Evolutionary conservation across 495 filamentous ascomycete genomes (phyloP), one percentile per base, ranked within the genome.

Genomic region (Talaromyces ruber): DNA sequence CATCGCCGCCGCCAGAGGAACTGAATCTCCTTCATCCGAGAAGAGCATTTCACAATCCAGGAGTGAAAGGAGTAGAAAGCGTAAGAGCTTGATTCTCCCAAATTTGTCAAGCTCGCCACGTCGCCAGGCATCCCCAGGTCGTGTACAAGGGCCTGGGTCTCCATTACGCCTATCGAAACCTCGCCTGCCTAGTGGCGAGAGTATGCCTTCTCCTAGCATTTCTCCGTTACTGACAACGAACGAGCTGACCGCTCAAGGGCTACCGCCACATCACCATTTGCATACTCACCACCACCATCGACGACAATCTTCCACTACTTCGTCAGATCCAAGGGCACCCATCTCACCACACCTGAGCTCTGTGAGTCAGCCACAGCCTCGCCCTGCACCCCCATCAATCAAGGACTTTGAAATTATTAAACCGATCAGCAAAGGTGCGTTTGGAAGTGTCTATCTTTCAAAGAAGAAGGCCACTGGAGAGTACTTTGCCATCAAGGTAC

Each of bases 391-490:
- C 3, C 89, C 92, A 24, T 98, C 94, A 0, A 98, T 98, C 77
- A 98, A 97, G 69, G 94, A 98, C 68, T 98, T 98, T 70, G 94
- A 98, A 67, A 96, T 98, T 67, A 96, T 98, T 74, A 98, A 98
- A 66, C 94, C 94, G 25, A 98, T 98, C 70, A 98, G 94, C 76
- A 98, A 97, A 74, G 94, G 94, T 62, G 94, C 94, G 14, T 98
- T 98, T 75, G 94, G 94, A 5, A 98, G 94, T 72, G 94, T 98
- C 12, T 98, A 98, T 68, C 74, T 98, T 60, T 90, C 93, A 0
- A 98, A 98, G 72, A 98, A 98, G 81, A 98, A 96, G 72, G 92
- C 91, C 0, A 98, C 95, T 2, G 93, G 93, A 24, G 94, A 98
- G 68, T 98, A 98, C 72, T 98, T 90, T 73, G 94, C 94, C 4